Conservation (phyloP, 257 asterid species). For the Perilla frutescens region DNA sequence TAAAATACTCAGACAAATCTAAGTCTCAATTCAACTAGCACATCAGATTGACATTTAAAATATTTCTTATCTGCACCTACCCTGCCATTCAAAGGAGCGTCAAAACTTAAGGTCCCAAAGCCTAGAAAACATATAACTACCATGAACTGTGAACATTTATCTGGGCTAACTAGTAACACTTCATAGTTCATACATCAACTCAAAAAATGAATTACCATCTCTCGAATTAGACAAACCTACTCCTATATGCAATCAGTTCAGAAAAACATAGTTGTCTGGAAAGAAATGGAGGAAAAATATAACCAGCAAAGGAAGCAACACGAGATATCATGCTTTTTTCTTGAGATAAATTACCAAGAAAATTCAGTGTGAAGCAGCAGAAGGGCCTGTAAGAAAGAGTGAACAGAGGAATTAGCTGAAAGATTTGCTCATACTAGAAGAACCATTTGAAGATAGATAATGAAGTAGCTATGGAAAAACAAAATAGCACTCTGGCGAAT, state of each 20-base stretch:
- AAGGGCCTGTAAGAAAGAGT: too few species aligned
- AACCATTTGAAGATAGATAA: conserved; percentile 17
- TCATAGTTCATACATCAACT: background rate
- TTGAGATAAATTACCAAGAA: too few species aligned
- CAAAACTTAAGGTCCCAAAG: conserved; percentile 15
- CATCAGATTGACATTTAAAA: background rate
- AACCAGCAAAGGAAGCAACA: conserved; percentile 14
- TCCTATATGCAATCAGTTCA: background rate
- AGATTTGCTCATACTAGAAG: background rate
- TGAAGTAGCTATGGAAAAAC: background rate
- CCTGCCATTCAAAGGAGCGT: background rate
- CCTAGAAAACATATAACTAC: conserved; percentile 6
- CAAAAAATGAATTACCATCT: background rate
- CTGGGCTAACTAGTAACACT: background rate
- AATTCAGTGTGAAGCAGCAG: too few species aligned
- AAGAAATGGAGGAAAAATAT: background rate
- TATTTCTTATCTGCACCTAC: background rate
- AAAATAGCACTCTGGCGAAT: background rate
- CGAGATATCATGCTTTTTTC: too few species aligned
- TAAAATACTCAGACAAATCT: background rate
- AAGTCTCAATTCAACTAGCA: background rate
- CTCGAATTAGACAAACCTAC: background rate
- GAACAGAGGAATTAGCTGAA: too few species aligned
- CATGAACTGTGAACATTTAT: background rate
- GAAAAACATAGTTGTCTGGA: background rate